Base-by-base conservation (phyloP, 306 rosid species). In the Cucurbita maxima region DNA sequence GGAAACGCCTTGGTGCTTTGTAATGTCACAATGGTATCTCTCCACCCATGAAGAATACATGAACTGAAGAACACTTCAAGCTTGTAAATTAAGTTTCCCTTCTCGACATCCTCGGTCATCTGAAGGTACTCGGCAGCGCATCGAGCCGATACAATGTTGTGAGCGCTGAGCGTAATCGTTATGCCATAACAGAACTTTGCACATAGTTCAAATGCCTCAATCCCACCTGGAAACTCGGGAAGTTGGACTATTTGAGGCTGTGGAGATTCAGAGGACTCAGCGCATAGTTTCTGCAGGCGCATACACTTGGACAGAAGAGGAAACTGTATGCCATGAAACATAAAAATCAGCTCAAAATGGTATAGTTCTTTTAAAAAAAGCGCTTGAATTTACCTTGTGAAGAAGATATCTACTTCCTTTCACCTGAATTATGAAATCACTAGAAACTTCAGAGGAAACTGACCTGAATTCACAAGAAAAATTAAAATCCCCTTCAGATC, bases 171-270 rank as follows among this genome's bases (percentile, higher is more conserved):
- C 56, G 97, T 95, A 61, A 95, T 83, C 6, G 89, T 84, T 71
- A 95, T 95, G 43, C 97, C 96, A 76, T 95, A 95, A 82, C 99
- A 95, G 82, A 91, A 95, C 84, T 95, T 95, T 3, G 99, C 92
- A 71, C 99, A 95, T 30, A 91, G 63, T 81, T 95, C 99, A 78
- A 95, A 95, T 62, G 96, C 89, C 44, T 95, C 99, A 20, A 81
- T 76, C 9, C 96, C 97, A 19, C 97, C 87, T 0, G 97, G 96
- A 60, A 95, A 95, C 76, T 95, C 99, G 20, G 92, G 88, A 20
- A 95, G 93, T 61, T 91, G 92, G 25, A 95, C 78, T 76, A 89
- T 71, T 76, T 94, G 94, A 76, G 82, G 88, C 51, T 72, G 89
- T 53, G 97, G 81, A 18, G 88, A 82, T 58, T 90, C 96, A 38